Evolutionary conservation across 148 eudicot genomes (phyloP).

Genomic region (Vaccinium macrocarpon): DNA sequence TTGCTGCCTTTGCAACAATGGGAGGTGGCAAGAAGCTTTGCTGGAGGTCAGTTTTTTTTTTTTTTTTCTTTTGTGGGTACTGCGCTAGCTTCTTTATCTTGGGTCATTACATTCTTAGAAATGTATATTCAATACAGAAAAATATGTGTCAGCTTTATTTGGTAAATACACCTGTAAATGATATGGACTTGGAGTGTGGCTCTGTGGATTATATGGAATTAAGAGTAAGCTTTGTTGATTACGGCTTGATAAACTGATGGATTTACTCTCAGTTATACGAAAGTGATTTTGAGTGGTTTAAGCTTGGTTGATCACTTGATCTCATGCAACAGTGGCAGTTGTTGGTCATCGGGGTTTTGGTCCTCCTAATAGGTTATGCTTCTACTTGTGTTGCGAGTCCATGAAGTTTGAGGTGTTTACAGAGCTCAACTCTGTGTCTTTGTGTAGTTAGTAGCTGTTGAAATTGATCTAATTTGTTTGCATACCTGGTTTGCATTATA

Average conservation of each 20-base stretch:
- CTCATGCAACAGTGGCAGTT: not conserved
- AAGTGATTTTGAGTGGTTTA: not conserved
- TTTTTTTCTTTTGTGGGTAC: not conserved
- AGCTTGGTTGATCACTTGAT: not conserved
- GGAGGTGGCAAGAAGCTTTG: constrained; percentile 84
- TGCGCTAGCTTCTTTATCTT: not conserved
- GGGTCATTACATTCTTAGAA: constrained; percentile 8
- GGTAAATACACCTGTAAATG: not conserved
- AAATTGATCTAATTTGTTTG: not conserved
- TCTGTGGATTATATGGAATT: not conserved
- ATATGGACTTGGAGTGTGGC: not conserved
- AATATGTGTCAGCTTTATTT: not conserved
- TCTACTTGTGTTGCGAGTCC: not conserved
- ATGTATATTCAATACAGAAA: not conserved
- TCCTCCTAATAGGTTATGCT: not conserved
- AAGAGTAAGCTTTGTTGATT: not conserved
- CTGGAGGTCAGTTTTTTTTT: constrained; percentile 52
- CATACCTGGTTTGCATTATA: not conserved
- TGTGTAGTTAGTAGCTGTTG: not conserved
- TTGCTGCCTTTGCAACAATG: constrained; percentile 85
- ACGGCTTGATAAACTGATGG: not conserved
- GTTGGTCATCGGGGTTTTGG: not conserved
- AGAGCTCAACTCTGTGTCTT: not conserved
- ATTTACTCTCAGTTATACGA: not conserved
- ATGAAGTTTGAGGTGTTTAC: not conserved